Base-by-base conservation (phyloP, 257 asterid species). In the Petunia axillaris region DNA sequence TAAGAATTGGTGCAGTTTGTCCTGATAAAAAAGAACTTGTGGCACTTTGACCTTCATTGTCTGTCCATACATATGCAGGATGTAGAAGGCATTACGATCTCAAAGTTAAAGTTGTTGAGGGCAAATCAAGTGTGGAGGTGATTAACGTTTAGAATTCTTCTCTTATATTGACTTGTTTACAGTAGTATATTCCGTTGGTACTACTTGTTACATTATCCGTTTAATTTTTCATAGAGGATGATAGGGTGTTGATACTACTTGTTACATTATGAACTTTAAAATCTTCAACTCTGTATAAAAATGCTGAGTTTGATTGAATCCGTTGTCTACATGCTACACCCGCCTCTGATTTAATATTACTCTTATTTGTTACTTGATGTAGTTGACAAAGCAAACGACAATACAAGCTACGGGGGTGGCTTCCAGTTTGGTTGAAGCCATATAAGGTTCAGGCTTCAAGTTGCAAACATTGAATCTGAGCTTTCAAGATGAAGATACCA, bases 401-500 rank as follows among this genome's bases (percentile, higher is more conserved):
- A 87, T 92, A 25, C 99, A 94, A 89, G 98, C 99, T 64, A 96
- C 99, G 2, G 98, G 98, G 76, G 99, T 96, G 80, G 98, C 99
- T 77, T 95, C 99, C 41, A 86, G 80, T 82, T 85, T 96, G 89
- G 97, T 96, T 66, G 99, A 96, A 89, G 80, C 76, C 9, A 91
- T 96, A 77, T 98, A 92, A 85, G 95, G 97, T 37, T 94, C 98
- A 36, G 99, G 98, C 81, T 94, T 96, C 95, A 94, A 96, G 90
- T 83, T 96, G 85, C 99, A 94, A 80, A 88, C 97, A 1, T 65
- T 94, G 89, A 91, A 92, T 87, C 85, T 96, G 90, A 94, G 97
- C 94, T 94, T 94, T 84, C 90, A 89, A 86, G 99, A 94, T 68
- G 97, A 90, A 82, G 99, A 96, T 64, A 97, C 91, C 83, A 76